Percentiles rank a stretch among this genome's conserved stretches.
Conservation (phyloP, 2,329 filamentous ascomycete genomes). For the Pseudocercospora vitis region DNA sequence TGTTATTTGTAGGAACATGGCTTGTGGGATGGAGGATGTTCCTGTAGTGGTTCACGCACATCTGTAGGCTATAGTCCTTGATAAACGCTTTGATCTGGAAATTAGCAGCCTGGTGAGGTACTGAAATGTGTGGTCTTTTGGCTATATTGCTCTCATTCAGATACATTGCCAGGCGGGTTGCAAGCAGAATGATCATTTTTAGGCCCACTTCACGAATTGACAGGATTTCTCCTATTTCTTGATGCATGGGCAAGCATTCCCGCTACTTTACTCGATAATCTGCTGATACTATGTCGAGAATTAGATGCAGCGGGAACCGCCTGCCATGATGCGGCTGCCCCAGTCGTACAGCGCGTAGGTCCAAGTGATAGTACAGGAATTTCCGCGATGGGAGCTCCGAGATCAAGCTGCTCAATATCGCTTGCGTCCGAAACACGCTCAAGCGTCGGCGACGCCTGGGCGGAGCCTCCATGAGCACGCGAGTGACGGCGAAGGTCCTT, state of each 20-base stretch:
- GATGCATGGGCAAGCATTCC: not conserved
- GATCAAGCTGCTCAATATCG: slow-evolving; percentile 5
- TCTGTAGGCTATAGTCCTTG: too few species aligned
- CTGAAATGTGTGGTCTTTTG: too few species aligned
- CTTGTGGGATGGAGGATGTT: not conserved
- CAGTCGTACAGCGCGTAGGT: too few species aligned
- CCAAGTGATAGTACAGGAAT: too few species aligned
- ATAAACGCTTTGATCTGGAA: too few species aligned
- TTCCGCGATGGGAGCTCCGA: not conserved
- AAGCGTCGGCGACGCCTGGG: slow-evolving; percentile 11
- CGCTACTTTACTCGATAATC: not conserved
- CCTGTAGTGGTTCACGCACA: not conserved
- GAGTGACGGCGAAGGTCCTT: slow-evolving; percentile 18
- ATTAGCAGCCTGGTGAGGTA: too few species aligned
- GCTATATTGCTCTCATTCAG: too few species aligned
- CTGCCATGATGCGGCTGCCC: too few species aligned
- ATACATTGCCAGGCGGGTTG: too few species aligned
- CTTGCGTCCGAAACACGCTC: slow-evolving; percentile 5
- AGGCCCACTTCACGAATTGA: too few species aligned
- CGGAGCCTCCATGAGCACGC: slow-evolving; percentile 13
- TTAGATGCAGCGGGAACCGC: too few species aligned
- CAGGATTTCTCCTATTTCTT: not conserved
- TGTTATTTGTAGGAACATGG: not conserved
- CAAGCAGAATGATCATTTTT: too few species aligned
- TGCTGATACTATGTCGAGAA: not conserved